Evolutionary conservation across 1,284 basidiomycete genomes (phyloP).

Genomic region (Uromyces viciae-fabae): DNA sequence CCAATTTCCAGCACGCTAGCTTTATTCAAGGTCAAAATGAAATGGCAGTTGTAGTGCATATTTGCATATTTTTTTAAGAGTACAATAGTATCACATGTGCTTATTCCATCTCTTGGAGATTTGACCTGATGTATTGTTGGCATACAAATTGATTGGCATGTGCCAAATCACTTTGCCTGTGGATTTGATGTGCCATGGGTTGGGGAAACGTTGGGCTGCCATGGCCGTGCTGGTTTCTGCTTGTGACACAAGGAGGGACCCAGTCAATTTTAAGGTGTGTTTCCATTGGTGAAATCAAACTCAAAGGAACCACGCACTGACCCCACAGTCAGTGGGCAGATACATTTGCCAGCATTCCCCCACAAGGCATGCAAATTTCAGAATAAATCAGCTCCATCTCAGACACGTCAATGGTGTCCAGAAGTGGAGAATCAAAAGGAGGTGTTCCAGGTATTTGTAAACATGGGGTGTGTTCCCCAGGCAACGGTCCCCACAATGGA

Average conservation of each 20-base stretch:
- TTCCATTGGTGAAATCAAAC: too few relatives aligned
- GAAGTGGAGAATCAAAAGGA: too few relatives aligned
- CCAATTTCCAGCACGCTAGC: background rate
- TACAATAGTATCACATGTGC: background rate
- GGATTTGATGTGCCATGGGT: background rate
- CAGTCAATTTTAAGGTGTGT: too few relatives aligned
- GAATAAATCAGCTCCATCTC: too few relatives aligned
- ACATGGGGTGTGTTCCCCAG: background rate
- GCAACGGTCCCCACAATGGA: background rate
- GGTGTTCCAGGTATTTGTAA: background rate
- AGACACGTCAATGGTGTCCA: too few relatives aligned
- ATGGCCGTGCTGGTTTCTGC: too few relatives aligned
- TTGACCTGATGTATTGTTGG: background rate
- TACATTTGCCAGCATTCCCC: too few relatives aligned
- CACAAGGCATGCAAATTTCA: too few relatives aligned
- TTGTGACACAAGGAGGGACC: too few relatives aligned
- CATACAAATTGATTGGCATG: background rate
- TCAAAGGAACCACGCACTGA: too few relatives aligned
- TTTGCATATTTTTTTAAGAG: background rate
- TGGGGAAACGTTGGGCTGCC: background rate
- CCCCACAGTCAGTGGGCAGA: too few relatives aligned
- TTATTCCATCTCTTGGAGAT: background rate
- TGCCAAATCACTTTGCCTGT: background rate
- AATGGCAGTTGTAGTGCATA: background rate
- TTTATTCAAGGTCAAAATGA: background rate